These are phyloP conservation scores for Coemansia sp. DNA, from an alignment of 192 early-diverging fungal species.

Conservation along the genomic window DNA sequence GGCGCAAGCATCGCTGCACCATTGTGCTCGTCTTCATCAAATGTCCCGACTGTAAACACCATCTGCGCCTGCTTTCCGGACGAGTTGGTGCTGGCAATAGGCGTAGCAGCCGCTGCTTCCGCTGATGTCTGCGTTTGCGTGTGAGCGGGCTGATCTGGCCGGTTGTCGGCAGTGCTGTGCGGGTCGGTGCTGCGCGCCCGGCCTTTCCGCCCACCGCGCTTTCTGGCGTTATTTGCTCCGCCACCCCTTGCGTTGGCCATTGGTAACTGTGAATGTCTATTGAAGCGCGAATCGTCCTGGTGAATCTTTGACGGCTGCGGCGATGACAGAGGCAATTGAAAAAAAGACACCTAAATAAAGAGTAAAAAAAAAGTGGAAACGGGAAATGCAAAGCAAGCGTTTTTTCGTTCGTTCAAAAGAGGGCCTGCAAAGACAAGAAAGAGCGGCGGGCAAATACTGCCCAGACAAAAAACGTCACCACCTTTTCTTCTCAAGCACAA, in stretches of 20 bases:
- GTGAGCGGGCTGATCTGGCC: not conserved
- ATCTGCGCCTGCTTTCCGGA: constrained; percentile 28
- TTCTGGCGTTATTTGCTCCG: constrained; percentile 14
- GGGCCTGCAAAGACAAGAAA: too few species aligned
- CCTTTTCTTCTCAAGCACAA: not conserved
- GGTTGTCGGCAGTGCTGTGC: not conserved
- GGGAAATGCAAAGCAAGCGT: not conserved
- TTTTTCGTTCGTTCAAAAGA: too few species aligned
- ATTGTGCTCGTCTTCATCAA: constrained; percentile 41
- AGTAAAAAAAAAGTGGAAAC: not conserved
- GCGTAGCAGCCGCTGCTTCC: not conserved
- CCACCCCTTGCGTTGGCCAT: constrained; percentile 32
- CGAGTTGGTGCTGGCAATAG: not conserved
- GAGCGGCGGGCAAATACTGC: too few species aligned
- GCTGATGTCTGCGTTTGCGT: not conserved
- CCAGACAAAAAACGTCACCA: too few species aligned
- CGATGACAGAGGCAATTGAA: not conserved
- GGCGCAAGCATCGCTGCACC: not conserved
- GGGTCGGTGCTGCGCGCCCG: constrained; percentile 3
- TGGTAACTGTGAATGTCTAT: not conserved
- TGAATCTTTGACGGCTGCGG: not conserved
- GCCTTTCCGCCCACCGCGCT: constrained; percentile 12
- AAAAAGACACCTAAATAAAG: not conserved
- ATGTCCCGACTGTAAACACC: constrained; percentile 50
- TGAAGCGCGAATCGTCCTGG: not conserved